A percentile compares a stretch with the other conserved stretches of the same genome.
These are phyloP conservation scores for Cordyceps fumosorosea DNA, from an alignment of 2,329 filamentous ascomycete genomes.

Conservation along the genomic window DNA sequence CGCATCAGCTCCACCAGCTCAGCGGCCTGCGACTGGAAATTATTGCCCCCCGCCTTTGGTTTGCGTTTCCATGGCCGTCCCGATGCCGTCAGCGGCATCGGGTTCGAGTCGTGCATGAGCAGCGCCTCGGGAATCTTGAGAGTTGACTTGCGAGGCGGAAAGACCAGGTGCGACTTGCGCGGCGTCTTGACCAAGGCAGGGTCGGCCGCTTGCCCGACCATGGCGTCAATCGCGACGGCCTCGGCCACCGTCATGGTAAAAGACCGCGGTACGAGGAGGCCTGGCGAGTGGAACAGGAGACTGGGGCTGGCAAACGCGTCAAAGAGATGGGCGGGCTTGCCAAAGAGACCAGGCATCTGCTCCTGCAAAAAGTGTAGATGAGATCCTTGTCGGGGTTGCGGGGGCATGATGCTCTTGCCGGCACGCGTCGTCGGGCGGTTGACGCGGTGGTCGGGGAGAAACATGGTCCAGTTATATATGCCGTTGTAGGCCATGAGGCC, in stretches of 20 bases:
- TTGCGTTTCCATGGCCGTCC: constrained; percentile 14
- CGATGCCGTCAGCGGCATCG: constrained; percentile 17
- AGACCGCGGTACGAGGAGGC: constrained; percentile 37
- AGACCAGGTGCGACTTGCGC: constrained; percentile 38
- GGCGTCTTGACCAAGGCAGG: constrained; percentile 22
- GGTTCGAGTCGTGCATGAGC: constrained; percentile 37
- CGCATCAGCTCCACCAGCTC: constrained; percentile 44
- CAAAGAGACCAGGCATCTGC: constrained; percentile 39
- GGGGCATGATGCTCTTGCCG: constrained; percentile 16
- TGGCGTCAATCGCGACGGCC: constrained; percentile 19
- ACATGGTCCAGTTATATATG: constrained; percentile 59
- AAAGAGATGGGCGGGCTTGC: constrained; percentile 42
- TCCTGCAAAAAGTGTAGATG: constrained; percentile 32
- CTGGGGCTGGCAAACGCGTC: constrained; percentile 54
- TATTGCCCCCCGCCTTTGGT: constrained; percentile 29
- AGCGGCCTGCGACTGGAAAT: constrained; percentile 38
- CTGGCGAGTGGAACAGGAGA: constrained; percentile 51
- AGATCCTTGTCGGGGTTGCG: constrained; percentile 24
- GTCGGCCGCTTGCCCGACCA: constrained; percentile 14
- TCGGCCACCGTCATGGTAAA: constrained; percentile 33
- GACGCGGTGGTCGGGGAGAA: constrained; percentile 46
- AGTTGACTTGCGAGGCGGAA: constrained; percentile 40
- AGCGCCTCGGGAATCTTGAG: constrained; percentile 44
- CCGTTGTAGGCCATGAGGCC: constrained; percentile 53
- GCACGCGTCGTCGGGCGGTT: constrained; percentile 24